Evolutionary conservation across 148 eudicot genomes (phyloP), one percentile per base, ranked within the genome.

Genomic region (Camellia sinensis): DNA sequence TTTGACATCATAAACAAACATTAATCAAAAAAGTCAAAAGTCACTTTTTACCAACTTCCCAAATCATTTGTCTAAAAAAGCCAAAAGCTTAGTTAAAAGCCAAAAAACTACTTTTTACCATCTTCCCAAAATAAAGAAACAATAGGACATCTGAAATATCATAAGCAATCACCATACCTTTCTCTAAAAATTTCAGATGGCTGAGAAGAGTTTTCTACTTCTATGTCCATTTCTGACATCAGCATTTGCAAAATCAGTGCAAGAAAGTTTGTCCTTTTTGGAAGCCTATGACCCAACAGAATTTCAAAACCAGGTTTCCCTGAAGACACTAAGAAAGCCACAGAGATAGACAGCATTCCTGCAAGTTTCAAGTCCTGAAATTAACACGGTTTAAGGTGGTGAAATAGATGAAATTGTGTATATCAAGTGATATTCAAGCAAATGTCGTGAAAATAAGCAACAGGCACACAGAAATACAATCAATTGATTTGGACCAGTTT

Each of bases 261-360:
- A 74, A 93, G 87, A 81, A 90, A 88, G 73, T 86, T 89, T 70
- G 80, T 84, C 73, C 84, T 83, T 79, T 83, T 79, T 37, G 84
- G 71, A 71, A 91, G 86, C 76, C 84, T 87, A 68, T 88, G 84
- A 76, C 79, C 82, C 81, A 94, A 83, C 68, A 94, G 75, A 81
- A 90, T 88, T 44, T 91, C 92, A 67, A 92, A 79, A 40, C 98
- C 94, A 61, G 73, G 18, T 80, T 85, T 86, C 65, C 97, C 93
- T n/a, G 94, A 89, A 50, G 97, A 87, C 22, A 89, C 97, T 69
- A 95, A 77, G 84, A 90, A 92, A 78, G 97, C 93, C 71, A 95
- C 85, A 89, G 82, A 75, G n/a, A 75, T 82, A 21, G n/a, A 92
- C 82, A 15, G 89, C 83, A 79, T 86, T 85, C 80, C 93, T 86